Conservation (phyloP, 169 alveolate species). For the Cryptosporidium ryanae region DNA sequence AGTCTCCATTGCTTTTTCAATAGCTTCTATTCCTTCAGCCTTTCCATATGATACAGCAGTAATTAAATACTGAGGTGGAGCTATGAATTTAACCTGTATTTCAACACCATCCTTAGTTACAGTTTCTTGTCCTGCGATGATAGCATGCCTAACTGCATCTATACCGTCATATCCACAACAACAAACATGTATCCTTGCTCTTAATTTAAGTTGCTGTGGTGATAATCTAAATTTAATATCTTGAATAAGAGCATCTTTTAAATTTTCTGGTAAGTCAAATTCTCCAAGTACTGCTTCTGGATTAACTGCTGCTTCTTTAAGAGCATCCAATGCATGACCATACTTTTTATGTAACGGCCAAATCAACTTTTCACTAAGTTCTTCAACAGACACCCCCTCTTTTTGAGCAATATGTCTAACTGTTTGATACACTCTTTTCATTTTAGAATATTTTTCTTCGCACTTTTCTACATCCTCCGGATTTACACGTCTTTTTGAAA, state of each 20-base stretch:
- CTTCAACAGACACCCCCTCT: slow-evolving; percentile 90
- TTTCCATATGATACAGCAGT: slow-evolving; percentile 91
- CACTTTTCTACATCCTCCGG: slow-evolving; percentile 91
- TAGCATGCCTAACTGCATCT: slow-evolving; percentile 96
- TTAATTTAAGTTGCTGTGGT: slow-evolving; percentile 91
- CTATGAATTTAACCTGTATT: slow-evolving; percentile 88
- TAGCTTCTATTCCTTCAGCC: slow-evolving; percentile 86
- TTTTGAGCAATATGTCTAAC: slow-evolving; percentile 92
- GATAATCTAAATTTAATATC: slow-evolving; percentile 89
- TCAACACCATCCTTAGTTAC: slow-evolving; percentile 75
- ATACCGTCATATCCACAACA: slow-evolving; percentile 96
- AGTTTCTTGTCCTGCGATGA: slow-evolving; percentile 83
- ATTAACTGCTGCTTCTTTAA: slow-evolving; percentile 92
- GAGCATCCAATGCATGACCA: slow-evolving; percentile 96
- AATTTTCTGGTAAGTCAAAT: slow-evolving; percentile 86
- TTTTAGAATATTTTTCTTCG: slow-evolving; percentile 88
- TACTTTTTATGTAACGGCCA: slow-evolving; percentile 96
- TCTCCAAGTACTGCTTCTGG: slow-evolving; percentile 91
- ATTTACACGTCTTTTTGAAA: slow-evolving; percentile 94
- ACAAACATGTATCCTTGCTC: slow-evolving; percentile 94
- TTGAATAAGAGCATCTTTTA: slow-evolving; percentile 85
- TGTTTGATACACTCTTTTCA: slow-evolving; percentile 94
- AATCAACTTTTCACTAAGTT: slow-evolving; percentile 88
- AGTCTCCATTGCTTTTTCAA: slow-evolving; percentile 85
- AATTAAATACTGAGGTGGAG: slow-evolving; percentile 92